phyloP scores from a whole-genome alignment of 2,329 filamentous ascomycete genomes.

The Paradendryphiella salina region DNA sequence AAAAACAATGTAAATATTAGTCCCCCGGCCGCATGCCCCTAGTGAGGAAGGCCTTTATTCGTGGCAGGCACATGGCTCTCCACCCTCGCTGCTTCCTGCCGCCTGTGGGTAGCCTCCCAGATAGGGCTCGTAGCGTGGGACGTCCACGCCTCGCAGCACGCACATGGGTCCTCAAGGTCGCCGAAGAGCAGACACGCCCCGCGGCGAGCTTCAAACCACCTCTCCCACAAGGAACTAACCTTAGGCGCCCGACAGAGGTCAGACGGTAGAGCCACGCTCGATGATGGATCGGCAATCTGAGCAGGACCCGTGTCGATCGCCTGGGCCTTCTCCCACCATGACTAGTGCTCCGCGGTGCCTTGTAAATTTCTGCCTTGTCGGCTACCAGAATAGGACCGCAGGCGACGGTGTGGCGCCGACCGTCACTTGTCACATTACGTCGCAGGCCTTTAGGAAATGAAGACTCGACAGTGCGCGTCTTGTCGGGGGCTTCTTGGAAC shows the following conservation, averaged over 20 bases:
- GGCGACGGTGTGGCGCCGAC: conserved; percentile 3
- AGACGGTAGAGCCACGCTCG: conserved; percentile 5
- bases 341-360: conserved; percentile 8
- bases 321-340: conserved; percentile 5
- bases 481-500: neutral
- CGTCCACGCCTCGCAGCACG: conserved; percentile 17
- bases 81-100: conserved; percentile 3
- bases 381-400: neutral
- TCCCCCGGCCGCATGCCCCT: neutral
- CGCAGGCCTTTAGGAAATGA: conserved; percentile 9
- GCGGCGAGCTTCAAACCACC: neutral
- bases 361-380: conserved; percentile 17
- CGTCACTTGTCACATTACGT: conserved; percentile 9
- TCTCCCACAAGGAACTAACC: neutral
- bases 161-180: conserved; percentile 29
- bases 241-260: neutral
- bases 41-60: neutral
- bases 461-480: conserved; percentile 8
- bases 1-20: neutral
- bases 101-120: conserved; percentile 7
- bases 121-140: conserved; percentile 18
- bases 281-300: conserved; percentile 26
- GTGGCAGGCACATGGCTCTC: conserved; percentile 11
- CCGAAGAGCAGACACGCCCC: conserved; percentile 16
- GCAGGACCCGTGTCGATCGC: conserved; percentile 27